These are phyloP conservation scores for Plantago major DNA, from an alignment of 257 asterid genomes.

Conservation along the genomic window DNA sequence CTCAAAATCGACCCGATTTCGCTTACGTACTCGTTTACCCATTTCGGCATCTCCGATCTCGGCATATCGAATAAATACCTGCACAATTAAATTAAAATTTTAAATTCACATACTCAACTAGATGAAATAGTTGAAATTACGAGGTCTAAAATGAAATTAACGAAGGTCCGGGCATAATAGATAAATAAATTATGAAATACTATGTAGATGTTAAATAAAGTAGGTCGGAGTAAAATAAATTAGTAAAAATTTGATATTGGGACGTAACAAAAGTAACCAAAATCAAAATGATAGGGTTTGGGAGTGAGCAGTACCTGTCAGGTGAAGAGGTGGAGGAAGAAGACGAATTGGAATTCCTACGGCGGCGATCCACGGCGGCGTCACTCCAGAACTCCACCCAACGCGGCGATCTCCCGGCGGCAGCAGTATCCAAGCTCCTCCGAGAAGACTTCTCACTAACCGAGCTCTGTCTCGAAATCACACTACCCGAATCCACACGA, in stretches of 20 bases:
- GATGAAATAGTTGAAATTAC: no score
- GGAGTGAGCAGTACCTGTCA: slow-evolving; percentile 30
- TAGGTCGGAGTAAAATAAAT: no score
- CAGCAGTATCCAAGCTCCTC: slow-evolving; percentile 47
- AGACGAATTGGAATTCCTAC: slow-evolving; percentile 67
- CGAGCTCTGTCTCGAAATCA: slow-evolving; percentile 41
- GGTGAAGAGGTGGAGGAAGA: slow-evolving; percentile 76
- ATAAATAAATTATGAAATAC: no score
- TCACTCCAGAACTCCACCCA: slow-evolving; percentile 99
- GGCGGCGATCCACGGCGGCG: slow-evolving; percentile 78
- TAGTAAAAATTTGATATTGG: no score
- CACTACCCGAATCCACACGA: slow-evolving; percentile 24
- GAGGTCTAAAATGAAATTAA: no score
- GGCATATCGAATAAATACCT: slow-evolving; percentile 44
- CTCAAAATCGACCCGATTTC: slow-evolving; percentile 78
- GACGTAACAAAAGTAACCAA: no score
- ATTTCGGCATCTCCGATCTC: slow-evolving; percentile 63
- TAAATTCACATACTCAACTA: no score
- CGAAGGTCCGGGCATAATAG: no score
- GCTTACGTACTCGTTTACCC: slow-evolving; percentile 77
- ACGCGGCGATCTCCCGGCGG: slow-evolving; percentile 57
- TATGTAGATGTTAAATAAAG: no score
- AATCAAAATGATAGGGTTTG: no score
- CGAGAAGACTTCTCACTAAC: slow-evolving; percentile 41
- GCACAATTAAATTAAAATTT: no score